phyloP scores from a whole-genome alignment of 1,284 basidiomycete species.

The Ceratobasidium sp. region DNA sequence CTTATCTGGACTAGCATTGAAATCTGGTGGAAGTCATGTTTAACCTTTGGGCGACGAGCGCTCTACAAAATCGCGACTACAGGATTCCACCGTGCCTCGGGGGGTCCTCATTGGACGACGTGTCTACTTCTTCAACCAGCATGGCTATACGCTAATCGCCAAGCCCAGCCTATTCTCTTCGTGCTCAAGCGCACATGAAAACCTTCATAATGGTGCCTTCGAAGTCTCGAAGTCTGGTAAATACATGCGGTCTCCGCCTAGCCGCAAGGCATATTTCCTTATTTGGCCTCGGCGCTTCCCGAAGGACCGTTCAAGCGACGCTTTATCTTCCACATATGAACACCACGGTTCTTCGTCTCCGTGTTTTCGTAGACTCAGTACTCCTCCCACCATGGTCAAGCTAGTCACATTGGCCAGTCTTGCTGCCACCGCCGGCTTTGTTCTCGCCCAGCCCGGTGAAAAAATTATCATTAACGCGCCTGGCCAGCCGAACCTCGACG shows the following conservation, averaged over 20 bases:
- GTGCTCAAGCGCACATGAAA: too few relatives aligned
- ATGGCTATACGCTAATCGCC: too few relatives aligned
- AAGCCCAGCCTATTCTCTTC: too few relatives aligned
- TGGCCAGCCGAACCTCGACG: constrained; percentile 32
- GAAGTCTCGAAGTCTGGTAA: background rate
- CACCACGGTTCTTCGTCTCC: background rate
- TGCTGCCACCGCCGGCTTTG: constrained; percentile 12
- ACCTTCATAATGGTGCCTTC: too few relatives aligned
- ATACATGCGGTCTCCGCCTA: constrained; percentile 17
- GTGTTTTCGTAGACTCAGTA: background rate
- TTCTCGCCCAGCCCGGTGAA: constrained; percentile 26
- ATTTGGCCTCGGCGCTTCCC: constrained; percentile 17
- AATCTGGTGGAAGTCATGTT: too few relatives aligned
- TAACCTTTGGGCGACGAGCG: too few relatives aligned
- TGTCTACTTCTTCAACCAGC: too few relatives aligned
- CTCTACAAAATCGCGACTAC: too few relatives aligned
- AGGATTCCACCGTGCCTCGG: too few relatives aligned
- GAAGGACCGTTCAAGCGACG: constrained; percentile 1
- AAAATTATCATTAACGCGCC: constrained; percentile 42
- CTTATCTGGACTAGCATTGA: too few relatives aligned
- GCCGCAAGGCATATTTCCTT: constrained; percentile 5
- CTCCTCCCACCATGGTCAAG: constrained; percentile 23
- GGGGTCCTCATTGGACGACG: too few relatives aligned
- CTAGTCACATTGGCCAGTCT: constrained; percentile 13
- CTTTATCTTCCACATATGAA: background rate